Conservation (phyloP, 768 basidiomycete genomes). For the Kwoniella bestiolae region DNA sequence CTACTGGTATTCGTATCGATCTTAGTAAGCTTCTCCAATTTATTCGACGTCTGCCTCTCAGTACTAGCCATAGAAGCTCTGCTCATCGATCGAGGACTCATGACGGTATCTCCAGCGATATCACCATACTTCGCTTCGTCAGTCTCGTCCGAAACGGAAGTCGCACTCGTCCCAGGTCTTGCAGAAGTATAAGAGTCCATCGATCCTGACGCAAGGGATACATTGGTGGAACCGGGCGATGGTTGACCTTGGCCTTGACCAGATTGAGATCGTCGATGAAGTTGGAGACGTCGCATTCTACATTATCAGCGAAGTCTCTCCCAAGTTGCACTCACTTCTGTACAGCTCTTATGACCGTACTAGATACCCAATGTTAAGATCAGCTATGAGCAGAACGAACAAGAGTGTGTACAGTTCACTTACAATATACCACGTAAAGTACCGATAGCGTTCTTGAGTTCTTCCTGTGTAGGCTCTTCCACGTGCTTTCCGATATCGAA, state of each 20-base stretch:
- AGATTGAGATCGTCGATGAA: conserved; percentile 33
- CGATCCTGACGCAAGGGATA: conserved; percentile 35
- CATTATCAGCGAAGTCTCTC: not conserved
- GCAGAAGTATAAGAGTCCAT: conserved; percentile 49
- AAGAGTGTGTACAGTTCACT: conserved; percentile 22
- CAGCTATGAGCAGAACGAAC: not conserved
- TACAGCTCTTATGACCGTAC: conserved; percentile 55
- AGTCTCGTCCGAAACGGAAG: conserved; percentile 25
- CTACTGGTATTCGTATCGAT: conserved; percentile 14
- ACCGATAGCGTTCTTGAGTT: conserved; percentile 52
- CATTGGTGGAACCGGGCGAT: conserved; percentile 28
- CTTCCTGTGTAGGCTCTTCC: conserved; percentile 55
- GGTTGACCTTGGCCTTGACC: conserved; percentile 18
- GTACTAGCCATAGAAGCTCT: conserved; percentile 6
- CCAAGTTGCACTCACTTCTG: conserved; percentile 41
- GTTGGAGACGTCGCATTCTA: conserved; percentile 36
- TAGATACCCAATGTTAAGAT: not conserved
- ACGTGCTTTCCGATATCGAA: conserved; percentile 53
- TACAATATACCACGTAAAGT: conserved; percentile 52
- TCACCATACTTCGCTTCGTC: conserved; percentile 18
- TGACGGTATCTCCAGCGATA: conserved; percentile 12
- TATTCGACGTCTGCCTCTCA: conserved; percentile 4
- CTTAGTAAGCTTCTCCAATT: conserved; percentile 20
- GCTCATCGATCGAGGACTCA: conserved; percentile 20
- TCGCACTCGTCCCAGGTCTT: conserved; percentile 18